Evolutionary conservation across 2,329 filamentous ascomycete genomes (phyloP).

Genomic region (Colletotrichum endophyticum): DNA sequence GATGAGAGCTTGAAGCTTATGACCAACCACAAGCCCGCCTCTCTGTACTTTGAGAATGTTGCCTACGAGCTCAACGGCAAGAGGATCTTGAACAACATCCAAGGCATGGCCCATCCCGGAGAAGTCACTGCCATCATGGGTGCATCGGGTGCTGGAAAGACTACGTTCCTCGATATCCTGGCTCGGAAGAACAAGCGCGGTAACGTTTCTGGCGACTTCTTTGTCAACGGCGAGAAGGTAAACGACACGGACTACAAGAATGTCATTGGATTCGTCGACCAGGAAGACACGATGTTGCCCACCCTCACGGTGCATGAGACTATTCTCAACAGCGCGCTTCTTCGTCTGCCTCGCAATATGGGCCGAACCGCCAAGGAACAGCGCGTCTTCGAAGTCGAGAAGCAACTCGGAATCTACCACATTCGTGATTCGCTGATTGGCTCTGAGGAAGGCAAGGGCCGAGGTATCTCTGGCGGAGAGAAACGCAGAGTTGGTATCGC

Average conservation of each 20-base stretch:
- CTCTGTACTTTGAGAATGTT: conserved; percentile 87
- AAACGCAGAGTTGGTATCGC: conserved; percentile 96
- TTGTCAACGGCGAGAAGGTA: conserved; percentile 92
- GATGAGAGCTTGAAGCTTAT: conserved; percentile 87
- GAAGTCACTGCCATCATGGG: conserved; percentile 98
- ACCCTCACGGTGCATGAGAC: conserved; percentile 98
- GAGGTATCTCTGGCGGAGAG: conserved; percentile 96
- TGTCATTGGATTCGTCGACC: conserved; percentile 95
- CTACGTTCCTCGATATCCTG: conserved; percentile 93
- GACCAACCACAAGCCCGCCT: conserved; percentile 88
- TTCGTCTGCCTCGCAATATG: conserved; percentile 94
- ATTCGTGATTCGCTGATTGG: conserved; percentile 96
- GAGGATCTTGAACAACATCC: conserved; percentile 79
- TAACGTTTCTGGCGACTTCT: conserved; percentile 78
- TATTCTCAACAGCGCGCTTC: conserved; percentile 89
- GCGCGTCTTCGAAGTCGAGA: conserved; percentile 89
- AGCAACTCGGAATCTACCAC: conserved; percentile 90
- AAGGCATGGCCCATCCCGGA: conserved; percentile 90
- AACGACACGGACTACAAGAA: conserved; percentile 84
- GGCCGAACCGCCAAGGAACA: conserved; percentile 86
- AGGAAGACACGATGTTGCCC: conserved; percentile 95
- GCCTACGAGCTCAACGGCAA: conserved; percentile 88
- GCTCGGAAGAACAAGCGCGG: conserved; percentile 97
- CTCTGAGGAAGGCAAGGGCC: conserved; percentile 91
- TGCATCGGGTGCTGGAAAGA: conserved; percentile 96